Conservation (phyloP, 768 basidiomycete species). For the Trichaptum fuscoviolaceum region DNA sequence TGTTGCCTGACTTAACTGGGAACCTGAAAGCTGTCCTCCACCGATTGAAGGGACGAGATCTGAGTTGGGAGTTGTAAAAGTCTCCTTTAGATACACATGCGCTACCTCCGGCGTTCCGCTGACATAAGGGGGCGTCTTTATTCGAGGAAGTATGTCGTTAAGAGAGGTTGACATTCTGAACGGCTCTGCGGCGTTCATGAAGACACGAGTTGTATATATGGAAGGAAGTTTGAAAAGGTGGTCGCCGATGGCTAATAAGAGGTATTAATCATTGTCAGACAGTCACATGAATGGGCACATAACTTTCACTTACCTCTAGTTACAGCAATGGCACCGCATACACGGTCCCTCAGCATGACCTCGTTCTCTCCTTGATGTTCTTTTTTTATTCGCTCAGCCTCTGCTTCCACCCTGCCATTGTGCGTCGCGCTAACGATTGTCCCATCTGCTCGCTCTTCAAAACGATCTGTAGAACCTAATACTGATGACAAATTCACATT, state of each 20-base stretch:
- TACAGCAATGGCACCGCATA: slow-evolving; percentile 51
- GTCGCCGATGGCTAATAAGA: slow-evolving; percentile 44
- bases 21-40: neutral
- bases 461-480: slow-evolving; percentile 31
- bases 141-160: slow-evolving; percentile 39
- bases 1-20: neutral
- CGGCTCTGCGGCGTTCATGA: slow-evolving; percentile 35
- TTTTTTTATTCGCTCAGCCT: slow-evolving; percentile 33
- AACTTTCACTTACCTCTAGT: slow-evolving; percentile 39
- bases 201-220: slow-evolving; percentile 41
- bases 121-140: slow-evolving; percentile 49
- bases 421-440: slow-evolving; percentile 42
- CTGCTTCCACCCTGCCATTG: slow-evolving; percentile 40
- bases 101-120: slow-evolving; percentile 38
- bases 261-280: slow-evolving; percentile 3
- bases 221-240: slow-evolving; percentile 48
- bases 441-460: slow-evolving; percentile 32
- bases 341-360: slow-evolving; percentile 38
- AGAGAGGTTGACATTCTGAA: slow-evolving; percentile 32
- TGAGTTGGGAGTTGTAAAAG: slow-evolving; percentile 5
- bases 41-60: slow-evolving; percentile 5
- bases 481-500: slow-evolving; percentile 24
- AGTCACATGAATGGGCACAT: neutral
- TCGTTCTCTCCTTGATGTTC: slow-evolving; percentile 45
- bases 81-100: slow-evolving; percentile 31